Conservation (phyloP, 495 filamentous ascomycete species). For the Penicillium dipodomyicola region DNA sequence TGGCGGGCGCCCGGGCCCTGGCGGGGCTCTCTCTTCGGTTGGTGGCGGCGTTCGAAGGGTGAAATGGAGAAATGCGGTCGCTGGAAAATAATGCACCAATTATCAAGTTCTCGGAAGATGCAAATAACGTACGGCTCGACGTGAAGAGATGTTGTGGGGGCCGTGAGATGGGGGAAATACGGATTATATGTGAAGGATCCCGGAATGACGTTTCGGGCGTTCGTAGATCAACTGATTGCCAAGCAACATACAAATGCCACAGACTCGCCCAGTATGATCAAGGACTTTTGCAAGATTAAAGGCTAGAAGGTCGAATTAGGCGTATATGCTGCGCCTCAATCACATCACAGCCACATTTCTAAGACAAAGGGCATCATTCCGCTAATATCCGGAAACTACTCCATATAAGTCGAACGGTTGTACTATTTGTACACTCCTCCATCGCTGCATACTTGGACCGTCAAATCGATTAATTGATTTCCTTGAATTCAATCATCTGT, state of each 20-base stretch:
- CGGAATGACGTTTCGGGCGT: slow-evolving; percentile 25
- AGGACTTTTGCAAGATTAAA: background rate
- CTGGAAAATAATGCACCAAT: slow-evolving; percentile 2
- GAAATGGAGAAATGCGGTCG: background rate
- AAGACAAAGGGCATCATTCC: background rate
- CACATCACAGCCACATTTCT: slow-evolving; percentile 7
- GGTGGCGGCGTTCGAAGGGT: background rate
- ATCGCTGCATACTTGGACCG: background rate
- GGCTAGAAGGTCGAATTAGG: background rate
- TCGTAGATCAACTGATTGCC: slow-evolving; percentile 22
- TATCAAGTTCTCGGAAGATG: background rate
- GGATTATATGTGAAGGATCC: slow-evolving; percentile 21
- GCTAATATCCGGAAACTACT: background rate
- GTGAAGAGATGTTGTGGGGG: slow-evolving; percentile 1
- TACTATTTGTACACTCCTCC: background rate
- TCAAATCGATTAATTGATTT: background rate
- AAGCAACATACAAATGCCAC: slow-evolving; percentile 3
- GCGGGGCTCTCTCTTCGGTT: slow-evolving; percentile 8
- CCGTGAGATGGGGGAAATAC: slow-evolving; percentile 10
- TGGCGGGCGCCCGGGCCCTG: slow-evolving; percentile 38
- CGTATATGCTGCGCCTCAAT: slow-evolving; percentile 14
- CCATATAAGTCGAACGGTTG: background rate
- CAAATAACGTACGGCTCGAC: background rate
- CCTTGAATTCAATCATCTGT: background rate
- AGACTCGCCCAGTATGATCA: background rate